A percentile compares a stretch with the other conserved stretches of the same genome.
These are phyloP conservation scores for Zasmidium angulare DNA, from an alignment of 2,329 filamentous ascomycete species.

Conservation along the genomic window DNA sequence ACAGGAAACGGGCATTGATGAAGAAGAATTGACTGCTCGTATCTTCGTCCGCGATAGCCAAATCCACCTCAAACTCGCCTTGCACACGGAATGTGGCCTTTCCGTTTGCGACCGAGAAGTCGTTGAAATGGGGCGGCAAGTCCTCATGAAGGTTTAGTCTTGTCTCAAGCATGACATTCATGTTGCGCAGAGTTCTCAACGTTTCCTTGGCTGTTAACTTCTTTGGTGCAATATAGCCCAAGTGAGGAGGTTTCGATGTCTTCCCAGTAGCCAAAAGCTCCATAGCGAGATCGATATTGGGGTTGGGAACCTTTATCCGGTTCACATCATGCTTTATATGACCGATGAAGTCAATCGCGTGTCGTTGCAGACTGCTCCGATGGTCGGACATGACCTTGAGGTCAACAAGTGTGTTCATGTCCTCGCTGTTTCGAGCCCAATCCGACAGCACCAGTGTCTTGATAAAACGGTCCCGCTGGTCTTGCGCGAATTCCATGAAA, in stretches of 20 bases:
- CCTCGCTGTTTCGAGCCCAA: constrained; percentile 74
- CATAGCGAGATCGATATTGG: constrained; percentile 85
- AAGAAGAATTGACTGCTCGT: constrained; percentile 85
- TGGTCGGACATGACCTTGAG: constrained; percentile 68
- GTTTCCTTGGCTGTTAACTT: constrained; percentile 70
- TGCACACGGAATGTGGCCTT: constrained; percentile 82
- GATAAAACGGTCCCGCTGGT: constrained; percentile 82
- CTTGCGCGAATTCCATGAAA: constrained; percentile 75
- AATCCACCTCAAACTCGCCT: constrained; percentile 87
- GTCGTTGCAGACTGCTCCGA: constrained; percentile 40
- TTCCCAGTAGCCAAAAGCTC: constrained; percentile 79
- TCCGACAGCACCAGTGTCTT: constrained; percentile 87
- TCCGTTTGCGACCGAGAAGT: constrained; percentile 79
- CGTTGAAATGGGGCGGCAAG: constrained; percentile 73
- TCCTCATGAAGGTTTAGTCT: constrained; percentile 83
- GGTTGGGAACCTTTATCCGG: constrained; percentile 76
- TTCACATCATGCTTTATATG: constrained; percentile 71
- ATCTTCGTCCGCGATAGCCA: constrained; percentile 86
- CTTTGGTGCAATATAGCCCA: constrained; percentile 75
- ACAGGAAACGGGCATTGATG: constrained; percentile 84
- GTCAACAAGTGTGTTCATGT: constrained; percentile 86
- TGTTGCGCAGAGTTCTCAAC: constrained; percentile 70
- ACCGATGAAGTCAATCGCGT: constrained; percentile 31
- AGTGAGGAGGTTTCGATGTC: constrained; percentile 75
- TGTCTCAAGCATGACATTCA: constrained; percentile 80